Conservation (phyloP, 1,284 basidiomycete genomes). For the Malassezia arunalokei region DNA sequence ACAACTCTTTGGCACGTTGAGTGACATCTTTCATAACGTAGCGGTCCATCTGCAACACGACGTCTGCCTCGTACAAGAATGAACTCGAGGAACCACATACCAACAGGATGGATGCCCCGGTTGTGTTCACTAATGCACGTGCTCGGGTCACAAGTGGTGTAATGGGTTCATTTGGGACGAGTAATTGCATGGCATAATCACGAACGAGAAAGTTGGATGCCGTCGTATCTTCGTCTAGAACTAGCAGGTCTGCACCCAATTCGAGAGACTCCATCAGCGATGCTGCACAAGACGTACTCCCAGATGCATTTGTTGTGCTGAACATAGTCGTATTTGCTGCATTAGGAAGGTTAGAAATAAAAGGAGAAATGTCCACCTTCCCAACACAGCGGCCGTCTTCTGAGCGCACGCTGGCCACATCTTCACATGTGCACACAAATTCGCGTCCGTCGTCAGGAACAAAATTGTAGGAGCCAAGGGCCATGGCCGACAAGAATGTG, state of each 20-base stretch:
- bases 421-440: constrained; percentile 8
- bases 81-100: constrained; percentile 16
- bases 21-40: constrained; percentile 13
- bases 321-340: constrained; percentile 9
- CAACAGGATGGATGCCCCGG: constrained; percentile 8
- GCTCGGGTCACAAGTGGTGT: constrained; percentile 13
- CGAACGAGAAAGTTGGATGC: constrained; percentile 18
- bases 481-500: constrained; percentile 15
- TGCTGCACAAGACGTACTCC: constrained; percentile 17
- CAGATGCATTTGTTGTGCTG: constrained; percentile 16
- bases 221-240: constrained; percentile 17
- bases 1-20: background rate
- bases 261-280: constrained; percentile 16
- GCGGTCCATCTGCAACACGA: constrained; percentile 15
- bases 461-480: constrained; percentile 12
- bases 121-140: background rate
- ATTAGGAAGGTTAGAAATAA: constrained; percentile 14
- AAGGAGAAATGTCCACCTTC: constrained; percentile 14
- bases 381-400: constrained; percentile 16
- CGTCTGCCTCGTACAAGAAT: constrained; percentile 12
- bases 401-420: constrained; percentile 9
- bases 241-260: constrained; percentile 10
- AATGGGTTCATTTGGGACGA: constrained; percentile 17
- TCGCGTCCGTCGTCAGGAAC: constrained; percentile 17
- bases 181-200: constrained; percentile 8